Percentiles rank a stretch among this genome's conserved stretches.
Conservation (phyloP, 2,329 filamentous ascomycete species). For the Aureobasidium sp. region DNA sequence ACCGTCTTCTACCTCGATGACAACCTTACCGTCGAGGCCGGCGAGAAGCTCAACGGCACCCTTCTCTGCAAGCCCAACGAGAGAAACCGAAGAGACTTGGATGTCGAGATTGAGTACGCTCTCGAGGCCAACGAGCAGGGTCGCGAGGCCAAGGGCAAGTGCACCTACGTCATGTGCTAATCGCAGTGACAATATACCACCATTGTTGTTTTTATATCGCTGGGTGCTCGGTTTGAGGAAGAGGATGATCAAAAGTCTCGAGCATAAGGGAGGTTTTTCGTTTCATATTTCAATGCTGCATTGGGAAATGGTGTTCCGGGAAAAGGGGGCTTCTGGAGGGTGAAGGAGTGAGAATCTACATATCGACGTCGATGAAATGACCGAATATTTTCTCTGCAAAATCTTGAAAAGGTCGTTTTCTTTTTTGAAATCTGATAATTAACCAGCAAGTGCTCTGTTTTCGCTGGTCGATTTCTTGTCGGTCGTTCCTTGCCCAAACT, state of each 20-base stretch:
- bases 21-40: constrained; percentile 81
- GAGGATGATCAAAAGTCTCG: background rate
- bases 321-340: background rate
- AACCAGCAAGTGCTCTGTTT: too few relatives aligned
- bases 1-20: constrained; percentile 97
- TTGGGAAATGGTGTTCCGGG: constrained; percentile 1
- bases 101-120: constrained; percentile 79
- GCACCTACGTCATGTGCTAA: constrained; percentile 66
- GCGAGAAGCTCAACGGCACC: constrained; percentile 66
- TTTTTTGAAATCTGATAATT: too few relatives aligned
- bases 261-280: background rate
- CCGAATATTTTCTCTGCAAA: background rate
- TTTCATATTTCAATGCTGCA: background rate
- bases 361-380: background rate
- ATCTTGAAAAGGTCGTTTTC: too few relatives aligned
- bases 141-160: constrained; percentile 59
- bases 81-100: constrained; percentile 90
- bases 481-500: background rate
- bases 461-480: background rate
- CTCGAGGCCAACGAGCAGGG: constrained; percentile 67
- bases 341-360: background rate
- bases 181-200: background rate
- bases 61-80: constrained; percentile 81
- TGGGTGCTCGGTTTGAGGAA: background rate
- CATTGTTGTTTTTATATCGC: background rate